Evolutionary conservation across 371 early-diverging fungal genomes (phyloP).

Genomic region (Syncephalastrum racemosum): DNA sequence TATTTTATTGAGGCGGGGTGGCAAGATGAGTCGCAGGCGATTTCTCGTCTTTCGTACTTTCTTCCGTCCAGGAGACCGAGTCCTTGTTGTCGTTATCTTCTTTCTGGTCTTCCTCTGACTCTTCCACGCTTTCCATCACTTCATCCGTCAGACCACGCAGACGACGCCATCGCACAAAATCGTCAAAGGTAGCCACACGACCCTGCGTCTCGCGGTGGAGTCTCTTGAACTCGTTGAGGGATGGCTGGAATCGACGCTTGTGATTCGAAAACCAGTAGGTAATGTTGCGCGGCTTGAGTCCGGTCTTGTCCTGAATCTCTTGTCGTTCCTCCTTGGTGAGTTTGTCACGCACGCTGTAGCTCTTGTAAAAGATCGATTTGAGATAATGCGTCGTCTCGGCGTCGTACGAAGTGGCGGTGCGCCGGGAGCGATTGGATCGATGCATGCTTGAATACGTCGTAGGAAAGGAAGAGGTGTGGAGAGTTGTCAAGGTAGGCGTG

Average conservation of each 20-base stretch:
- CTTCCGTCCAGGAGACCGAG: too few relatives aligned
- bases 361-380: slow-evolving; percentile 38
- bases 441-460: too few relatives aligned
- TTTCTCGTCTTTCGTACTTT: too few relatives aligned
- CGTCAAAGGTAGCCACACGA: slow-evolving; percentile 34
- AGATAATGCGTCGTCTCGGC: slow-evolving; percentile 40
- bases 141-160: slow-evolving; percentile 28
- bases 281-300: slow-evolving; percentile 43
- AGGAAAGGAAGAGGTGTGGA: background rate
- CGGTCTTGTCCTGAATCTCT: slow-evolving; percentile 32
- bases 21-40: too few relatives aligned
- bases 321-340: slow-evolving; percentile 43
- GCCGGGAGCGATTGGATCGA: slow-evolving; percentile 6
- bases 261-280: slow-evolving; percentile 56
- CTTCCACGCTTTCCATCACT: slow-evolving; percentile 11
- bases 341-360: slow-evolving; percentile 39
- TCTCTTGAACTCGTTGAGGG: slow-evolving; percentile 27
- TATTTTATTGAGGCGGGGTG: too few relatives aligned
- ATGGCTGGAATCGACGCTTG: slow-evolving; percentile 39
- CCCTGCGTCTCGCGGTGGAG: slow-evolving; percentile 26
- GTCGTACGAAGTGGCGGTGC: slow-evolving; percentile 49
- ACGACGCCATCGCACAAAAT: slow-evolving; percentile 36
- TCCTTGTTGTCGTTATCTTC: background rate
- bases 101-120: background rate
- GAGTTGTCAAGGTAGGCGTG: background rate